These are phyloP conservation scores for Fusarium beomiforme DNA, from an alignment of 2,329 filamentous ascomycete species.

Conservation along the genomic window DNA sequence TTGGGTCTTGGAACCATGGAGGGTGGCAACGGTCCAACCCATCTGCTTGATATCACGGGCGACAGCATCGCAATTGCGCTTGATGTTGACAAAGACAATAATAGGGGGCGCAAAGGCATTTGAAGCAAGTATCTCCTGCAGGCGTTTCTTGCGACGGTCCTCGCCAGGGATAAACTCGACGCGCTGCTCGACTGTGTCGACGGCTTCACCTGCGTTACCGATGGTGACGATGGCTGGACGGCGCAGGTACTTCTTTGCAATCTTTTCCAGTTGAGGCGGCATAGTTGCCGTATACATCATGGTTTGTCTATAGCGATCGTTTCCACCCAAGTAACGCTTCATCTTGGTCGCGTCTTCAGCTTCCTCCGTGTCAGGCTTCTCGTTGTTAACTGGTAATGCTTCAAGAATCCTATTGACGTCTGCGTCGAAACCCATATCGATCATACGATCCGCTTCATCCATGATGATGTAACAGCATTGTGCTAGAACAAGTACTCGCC, in stretches of 20 bases:
- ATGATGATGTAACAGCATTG: conserved; percentile 99
- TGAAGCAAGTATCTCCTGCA: conserved; percentile 87
- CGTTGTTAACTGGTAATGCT: conserved; percentile 89
- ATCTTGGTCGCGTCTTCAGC: conserved; percentile 89
- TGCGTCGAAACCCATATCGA: conserved; percentile 97
- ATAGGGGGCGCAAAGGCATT: conserved; percentile 87
- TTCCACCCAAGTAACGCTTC: conserved; percentile 78
- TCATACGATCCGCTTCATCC: conserved; percentile 99
- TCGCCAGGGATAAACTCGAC: conserved; percentile 92
- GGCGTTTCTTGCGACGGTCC: conserved; percentile 95
- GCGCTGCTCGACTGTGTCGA: conserved; percentile 97
- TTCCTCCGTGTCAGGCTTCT: conserved; percentile 93
- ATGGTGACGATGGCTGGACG: conserved; percentile 94
- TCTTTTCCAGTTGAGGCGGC: conserved; percentile 90
- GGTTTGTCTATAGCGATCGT: conserved; percentile 89
- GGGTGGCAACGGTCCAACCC: conserved; percentile 88
- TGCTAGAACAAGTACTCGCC: conserved; percentile 88
- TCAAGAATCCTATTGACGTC: conserved; percentile 97
- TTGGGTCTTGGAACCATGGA: conserved; percentile 97
- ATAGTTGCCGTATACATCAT: conserved; percentile 99
- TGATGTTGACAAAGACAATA: conserved; percentile 99
- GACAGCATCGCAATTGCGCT: conserved; percentile 96
- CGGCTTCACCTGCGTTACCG: conserved; percentile 92
- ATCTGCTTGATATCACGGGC: conserved; percentile 93
- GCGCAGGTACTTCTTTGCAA: conserved; percentile 95